Conservation (phyloP, 306 rosid genomes). For the Glycyrrhiza uralensis region DNA sequence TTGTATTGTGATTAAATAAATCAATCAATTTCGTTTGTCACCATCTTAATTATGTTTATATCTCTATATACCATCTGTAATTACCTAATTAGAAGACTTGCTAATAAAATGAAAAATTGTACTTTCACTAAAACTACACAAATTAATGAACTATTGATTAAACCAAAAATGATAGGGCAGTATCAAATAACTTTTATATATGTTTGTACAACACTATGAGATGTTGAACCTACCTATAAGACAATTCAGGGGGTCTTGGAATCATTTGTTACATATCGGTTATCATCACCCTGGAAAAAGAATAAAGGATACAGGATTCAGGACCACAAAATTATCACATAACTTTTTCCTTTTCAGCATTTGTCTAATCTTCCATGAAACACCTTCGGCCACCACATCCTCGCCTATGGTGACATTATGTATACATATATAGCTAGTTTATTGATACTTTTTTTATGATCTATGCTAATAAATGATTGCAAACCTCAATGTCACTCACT, state of each 20-base stretch:
- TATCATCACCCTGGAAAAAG: not conserved
- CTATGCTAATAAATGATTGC: conserved; percentile 20
- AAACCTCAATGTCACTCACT: not conserved
- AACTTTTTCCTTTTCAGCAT: conserved; percentile 25
- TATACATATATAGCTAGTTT: not conserved
- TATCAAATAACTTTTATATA: not conserved
- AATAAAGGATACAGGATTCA: conserved; percentile 8
- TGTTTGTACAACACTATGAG: not conserved
- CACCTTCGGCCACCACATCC: conserved; percentile 16
- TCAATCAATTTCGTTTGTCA: not conserved
- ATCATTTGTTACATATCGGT: conserved; percentile 26
- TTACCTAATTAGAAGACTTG: not conserved
- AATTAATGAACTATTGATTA: not conserved
- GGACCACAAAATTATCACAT: conserved; percentile 32
- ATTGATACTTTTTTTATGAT: not conserved
- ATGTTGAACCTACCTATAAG: conserved; percentile 9
- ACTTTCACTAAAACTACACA: not conserved
- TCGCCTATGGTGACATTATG: not conserved
- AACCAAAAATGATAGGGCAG: not conserved
- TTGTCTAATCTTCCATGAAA: conserved; percentile 24
- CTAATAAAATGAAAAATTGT: not conserved
- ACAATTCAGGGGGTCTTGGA: not conserved
- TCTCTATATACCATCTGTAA: not conserved
- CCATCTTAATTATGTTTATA: not conserved
- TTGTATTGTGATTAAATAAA: not conserved